phyloP scores from a whole-genome alignment of 768 basidiomycete species.

The Pisolithus sp. region DNA sequence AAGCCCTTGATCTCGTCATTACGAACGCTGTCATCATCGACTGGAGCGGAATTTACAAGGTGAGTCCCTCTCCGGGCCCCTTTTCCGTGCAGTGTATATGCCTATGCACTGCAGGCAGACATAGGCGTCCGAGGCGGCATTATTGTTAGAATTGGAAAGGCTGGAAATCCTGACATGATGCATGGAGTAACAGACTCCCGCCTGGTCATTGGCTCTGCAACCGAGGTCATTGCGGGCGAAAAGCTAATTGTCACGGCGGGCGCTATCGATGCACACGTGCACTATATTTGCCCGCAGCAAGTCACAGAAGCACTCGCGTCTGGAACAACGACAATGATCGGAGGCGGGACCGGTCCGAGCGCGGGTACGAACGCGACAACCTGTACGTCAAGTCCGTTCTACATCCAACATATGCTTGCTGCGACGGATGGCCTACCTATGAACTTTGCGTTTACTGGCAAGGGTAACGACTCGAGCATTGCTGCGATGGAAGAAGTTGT shows the following conservation, averaged over 20 bases:
- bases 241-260: constrained; percentile 92
- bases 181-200: constrained; percentile 60
- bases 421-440: constrained; percentile 87
- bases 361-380: constrained; percentile 87
- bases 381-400: constrained; percentile 86
- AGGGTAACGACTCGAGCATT: constrained; percentile 86
- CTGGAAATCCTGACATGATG: constrained; percentile 95
- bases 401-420: constrained; percentile 84
- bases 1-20: constrained; percentile 85
- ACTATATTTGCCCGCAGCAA: constrained; percentile 94
- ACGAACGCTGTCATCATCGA: constrained; percentile 94
- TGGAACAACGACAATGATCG: constrained; percentile 91
- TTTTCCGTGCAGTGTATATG: neutral
- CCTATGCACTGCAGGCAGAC: constrained; percentile 61
- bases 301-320: constrained; percentile 78
- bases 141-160: constrained; percentile 91
- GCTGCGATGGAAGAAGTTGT: constrained; percentile 75
- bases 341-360: constrained; percentile 92
- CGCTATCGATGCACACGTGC: constrained; percentile 85
- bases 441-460: constrained; percentile 94
- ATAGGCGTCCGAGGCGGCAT: constrained; percentile 82
- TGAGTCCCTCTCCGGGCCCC: constrained; percentile 18
- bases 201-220: constrained; percentile 82
- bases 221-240: constrained; percentile 95
- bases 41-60: constrained; percentile 95